Evolutionary conservation across 139 green algal species (phyloP), one percentile per base, ranked within the genome.

Genomic region (Edaphochlamys debaryana): DNA sequence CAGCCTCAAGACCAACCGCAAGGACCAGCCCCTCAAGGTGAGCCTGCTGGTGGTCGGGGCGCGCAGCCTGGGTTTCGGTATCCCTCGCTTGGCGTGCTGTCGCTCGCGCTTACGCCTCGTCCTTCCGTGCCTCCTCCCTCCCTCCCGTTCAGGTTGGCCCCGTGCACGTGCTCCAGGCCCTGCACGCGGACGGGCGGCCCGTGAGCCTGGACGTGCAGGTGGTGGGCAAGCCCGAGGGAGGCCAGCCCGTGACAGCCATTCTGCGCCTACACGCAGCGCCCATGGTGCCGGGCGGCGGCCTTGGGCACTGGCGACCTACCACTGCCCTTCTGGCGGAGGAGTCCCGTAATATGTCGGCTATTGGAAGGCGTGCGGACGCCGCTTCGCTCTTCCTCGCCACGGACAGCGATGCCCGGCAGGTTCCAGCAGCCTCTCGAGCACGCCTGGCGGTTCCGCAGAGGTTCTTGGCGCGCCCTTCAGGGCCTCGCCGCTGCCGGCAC

Each of bases 201-300:
- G 11, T 81, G 13, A 34, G 7, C 8, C 40, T 81, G 15, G n/a
- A 81, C n/a, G 75, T 81, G 60, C 75, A 81, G 32, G 75, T 81
- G 22, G 42, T 81, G 30, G 75, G 60, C 75, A 71, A 71, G 60
- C 75, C 75, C 0, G 75, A 60, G 2, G 23, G 40, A 40, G 69
- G 69, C 40, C 36, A 81, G 42, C 75, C 75, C 6, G 30, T 20
- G 29, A 81, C 41, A 34, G 75, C 38, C 17, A 71, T 81, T 9
- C n/a, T 81, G 38, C 40, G 62, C 3, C 22, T 81, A 11, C 56
- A 81, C 41, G 17, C 37, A 6, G 58, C 60, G n/a, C 75, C 75
- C 38, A 45, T 81, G 75, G 8, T 71, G n/a, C 60, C 75, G 34
- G 45, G n/a, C n/a, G n/a, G n/a, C n/a, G n/a, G n/a, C n/a, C n/a